phyloP scores from a whole-genome alignment of 1,139 yeast genomes.

The Saccharomycopsis hybrid region DNA sequence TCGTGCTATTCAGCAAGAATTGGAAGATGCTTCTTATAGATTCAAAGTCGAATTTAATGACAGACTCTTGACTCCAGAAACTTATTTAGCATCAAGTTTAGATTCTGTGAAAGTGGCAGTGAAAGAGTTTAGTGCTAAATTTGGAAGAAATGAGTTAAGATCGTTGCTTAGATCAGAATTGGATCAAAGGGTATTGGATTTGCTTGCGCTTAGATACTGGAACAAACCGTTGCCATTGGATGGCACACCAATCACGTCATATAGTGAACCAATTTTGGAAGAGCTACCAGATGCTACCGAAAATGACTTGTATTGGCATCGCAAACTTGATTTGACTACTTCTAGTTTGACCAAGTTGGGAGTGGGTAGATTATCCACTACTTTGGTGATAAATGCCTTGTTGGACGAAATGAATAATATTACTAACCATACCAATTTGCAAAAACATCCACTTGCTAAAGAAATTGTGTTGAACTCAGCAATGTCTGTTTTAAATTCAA shows the following conservation, averaged over 20 bases:
- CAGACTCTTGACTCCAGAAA: slow-evolving; percentile 85
- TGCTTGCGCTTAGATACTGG: slow-evolving; percentile 91
- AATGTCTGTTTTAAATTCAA: slow-evolving; percentile 62
- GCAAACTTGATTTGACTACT: slow-evolving; percentile 77
- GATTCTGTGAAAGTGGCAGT: slow-evolving; percentile 83
- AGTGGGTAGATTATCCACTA: slow-evolving; percentile 83
- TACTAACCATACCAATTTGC: slow-evolving; percentile 65
- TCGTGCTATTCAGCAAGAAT: slow-evolving; percentile 75
- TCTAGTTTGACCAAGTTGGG: slow-evolving; percentile 86
- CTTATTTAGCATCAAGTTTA: slow-evolving; percentile 85
- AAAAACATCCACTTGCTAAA: slow-evolving; percentile 79
- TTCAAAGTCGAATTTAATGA: slow-evolving; percentile 97
- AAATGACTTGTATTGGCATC: slow-evolving; percentile 81
- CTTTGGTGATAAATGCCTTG: slow-evolving; percentile 73
- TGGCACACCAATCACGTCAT: slow-evolving; percentile 18
- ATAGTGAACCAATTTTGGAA: slow-evolving; percentile 44
- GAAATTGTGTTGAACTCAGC: slow-evolving; percentile 84
- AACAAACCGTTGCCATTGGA: slow-evolving; percentile 43
- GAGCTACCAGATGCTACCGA: slow-evolving; percentile 48
- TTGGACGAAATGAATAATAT: slow-evolving; percentile 71
- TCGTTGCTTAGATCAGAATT: slow-evolving; percentile 74
- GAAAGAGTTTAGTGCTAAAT: slow-evolving; percentile 76
- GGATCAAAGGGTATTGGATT: slow-evolving; percentile 82
- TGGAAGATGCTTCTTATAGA: slow-evolving; percentile 88
- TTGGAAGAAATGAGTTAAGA: slow-evolving; percentile 77